Conservation (phyloP, 768 basidiomycete species). For the Trametes cinnabarina region DNA sequence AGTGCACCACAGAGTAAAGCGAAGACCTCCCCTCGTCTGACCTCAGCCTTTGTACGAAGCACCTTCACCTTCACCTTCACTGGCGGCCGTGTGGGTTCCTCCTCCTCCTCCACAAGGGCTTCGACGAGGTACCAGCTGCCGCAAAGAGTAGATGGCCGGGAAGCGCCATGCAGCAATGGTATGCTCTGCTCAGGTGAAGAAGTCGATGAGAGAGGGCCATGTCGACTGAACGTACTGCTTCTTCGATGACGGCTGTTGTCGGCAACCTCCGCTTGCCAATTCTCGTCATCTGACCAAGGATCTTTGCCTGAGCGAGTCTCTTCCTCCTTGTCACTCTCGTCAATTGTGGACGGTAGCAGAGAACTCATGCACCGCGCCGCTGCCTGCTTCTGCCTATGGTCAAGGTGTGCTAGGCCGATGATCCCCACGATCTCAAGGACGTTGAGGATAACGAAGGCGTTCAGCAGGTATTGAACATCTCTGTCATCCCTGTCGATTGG, state of each 20-base stretch:
- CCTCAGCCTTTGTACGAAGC: constrained; percentile 24
- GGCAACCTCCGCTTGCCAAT: constrained; percentile 9
- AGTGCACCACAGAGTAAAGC: constrained; percentile 40
- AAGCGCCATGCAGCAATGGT: constrained; percentile 23
- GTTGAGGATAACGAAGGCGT: constrained; percentile 56
- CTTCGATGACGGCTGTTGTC: constrained; percentile 5
- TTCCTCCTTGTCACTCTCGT: constrained; percentile 13
- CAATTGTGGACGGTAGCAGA: constrained; percentile 15
- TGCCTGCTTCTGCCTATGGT: constrained; percentile 38
- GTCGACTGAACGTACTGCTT: constrained; percentile 7
- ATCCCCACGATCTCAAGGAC: constrained; percentile 54
- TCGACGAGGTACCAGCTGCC: constrained; percentile 23
- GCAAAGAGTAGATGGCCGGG: constrained; percentile 18
- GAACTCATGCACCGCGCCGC: constrained; percentile 20
- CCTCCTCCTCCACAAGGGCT: not conserved
- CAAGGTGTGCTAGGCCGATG: constrained; percentile 47
- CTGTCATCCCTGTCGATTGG: constrained; percentile 25
- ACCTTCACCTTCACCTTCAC: constrained; percentile 10
- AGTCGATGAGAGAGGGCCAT: constrained; percentile 15
- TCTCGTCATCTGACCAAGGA: constrained; percentile 12
- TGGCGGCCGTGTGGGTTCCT: not conserved
- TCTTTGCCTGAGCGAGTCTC: constrained; percentile 7
- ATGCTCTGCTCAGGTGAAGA: constrained; percentile 22
- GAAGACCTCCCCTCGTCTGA: constrained; percentile 49
- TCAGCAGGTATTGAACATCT: constrained; percentile 49